Base-by-base conservation (phyloP, 2,329 filamentous ascomycete species). In the Epichloe glyceriae region DNA sequence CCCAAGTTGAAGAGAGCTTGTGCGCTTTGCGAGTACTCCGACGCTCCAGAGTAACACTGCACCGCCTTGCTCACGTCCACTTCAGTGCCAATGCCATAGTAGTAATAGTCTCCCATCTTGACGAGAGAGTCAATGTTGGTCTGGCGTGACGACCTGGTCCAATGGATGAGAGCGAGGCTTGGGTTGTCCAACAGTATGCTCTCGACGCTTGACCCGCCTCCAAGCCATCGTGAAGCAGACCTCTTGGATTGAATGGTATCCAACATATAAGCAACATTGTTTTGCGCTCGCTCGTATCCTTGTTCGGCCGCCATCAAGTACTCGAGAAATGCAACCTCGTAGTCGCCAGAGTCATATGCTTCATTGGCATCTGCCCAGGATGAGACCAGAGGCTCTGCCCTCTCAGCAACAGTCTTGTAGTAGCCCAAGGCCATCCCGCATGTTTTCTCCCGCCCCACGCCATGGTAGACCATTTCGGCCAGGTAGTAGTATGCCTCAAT, bases 91-190 rank as follows among this genome's bases (percentile, higher is more conserved):
- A 90, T 78, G 6, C 93, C 93, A 51, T 80, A 70, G 34, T 95
- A 82, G 66, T 98, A 97, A 67, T 97, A 97, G 68, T 98, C 94
- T 39, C 93, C 93, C 86, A 97, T 95, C 70, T 98, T 98, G 57
- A 98, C 86, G 55, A 95, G 76, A 0, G 90, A 87, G 67, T 98
- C 93, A 44, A 95, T 85, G 57, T 98, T 98, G 45, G 83, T 79
- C 64, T 98, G 94, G 57, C 88, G 86, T 2, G 93, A 89, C 10
- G 91, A 96, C 37, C 93, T 82, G 0, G 91, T 96, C 88, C 90
- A 98, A 69, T 95, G 93, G 37, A 95, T 83, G 47, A 98, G 75
- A 1, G 89, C 89, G 3, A 95, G 67, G 5, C 67, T 64, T 1
- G 78, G 69, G 57, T 82, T 75, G 49, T 74, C 66, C 7, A 81